Conservation (phyloP, 768 basidiomycete genomes). For the Xerocomus spinulosus region DNA sequence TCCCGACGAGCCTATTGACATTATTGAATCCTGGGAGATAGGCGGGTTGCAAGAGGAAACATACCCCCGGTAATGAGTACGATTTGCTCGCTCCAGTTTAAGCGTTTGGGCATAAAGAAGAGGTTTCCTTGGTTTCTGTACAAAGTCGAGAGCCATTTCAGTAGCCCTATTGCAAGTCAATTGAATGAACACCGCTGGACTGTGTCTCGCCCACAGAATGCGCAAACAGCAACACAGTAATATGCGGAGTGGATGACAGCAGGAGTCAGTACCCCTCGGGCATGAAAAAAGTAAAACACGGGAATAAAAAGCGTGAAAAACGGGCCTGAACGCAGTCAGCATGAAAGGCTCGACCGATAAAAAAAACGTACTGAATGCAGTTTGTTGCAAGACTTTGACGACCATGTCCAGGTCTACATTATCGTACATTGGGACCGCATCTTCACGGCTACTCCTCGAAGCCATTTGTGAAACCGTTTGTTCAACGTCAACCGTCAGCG, state of each 20-base stretch:
- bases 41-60: conserved; percentile 13
- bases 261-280: conserved; percentile 46
- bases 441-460: not conserved
- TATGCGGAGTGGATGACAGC: conserved; percentile 45
- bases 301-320: conserved; percentile 82
- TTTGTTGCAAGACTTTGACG: conserved; percentile 73
- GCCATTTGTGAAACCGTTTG: too few relatives aligned
- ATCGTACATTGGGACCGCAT: conserved; percentile 51
- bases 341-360: not conserved
- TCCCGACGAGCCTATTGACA: conserved; percentile 72
- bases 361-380: conserved; percentile 65
- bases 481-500: too few relatives aligned
- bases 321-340: conserved; percentile 50
- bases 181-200: not conserved
- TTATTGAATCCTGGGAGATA: not conserved
- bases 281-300: conserved; percentile 72
- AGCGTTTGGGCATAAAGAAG: conserved; percentile 51
- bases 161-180: conserved; percentile 45
- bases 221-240: conserved; percentile 57
- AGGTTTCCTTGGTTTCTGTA: conserved; percentile 73
- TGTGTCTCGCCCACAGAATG: conserved; percentile 55
- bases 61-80: conserved; percentile 88
- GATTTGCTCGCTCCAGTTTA: conserved; percentile 88
- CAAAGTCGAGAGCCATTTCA: conserved; percentile 65
- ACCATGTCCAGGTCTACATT: conserved; percentile 71